These are phyloP conservation scores for Heracleum sosnowskyi DNA, from an alignment of 129 eudicot genomes.

Conservation along the genomic window DNA sequence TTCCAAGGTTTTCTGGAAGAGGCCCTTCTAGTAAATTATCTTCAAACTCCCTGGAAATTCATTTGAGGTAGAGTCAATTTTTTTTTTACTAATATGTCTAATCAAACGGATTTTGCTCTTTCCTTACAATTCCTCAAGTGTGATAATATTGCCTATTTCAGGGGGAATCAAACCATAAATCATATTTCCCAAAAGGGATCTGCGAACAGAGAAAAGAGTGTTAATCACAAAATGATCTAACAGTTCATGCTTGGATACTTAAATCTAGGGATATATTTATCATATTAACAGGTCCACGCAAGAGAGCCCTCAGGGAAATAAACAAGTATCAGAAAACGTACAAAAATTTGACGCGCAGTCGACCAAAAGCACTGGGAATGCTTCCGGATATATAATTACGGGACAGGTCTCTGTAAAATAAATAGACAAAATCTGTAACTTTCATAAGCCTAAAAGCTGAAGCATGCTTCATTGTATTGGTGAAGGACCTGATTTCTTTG, in stretches of 20 bases:
- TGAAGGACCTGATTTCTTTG: not conserved
- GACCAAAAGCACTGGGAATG: slow-evolving; percentile 49
- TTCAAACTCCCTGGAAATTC: too few relatives aligned
- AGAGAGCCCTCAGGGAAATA: not conserved
- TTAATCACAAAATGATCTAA: too few relatives aligned
- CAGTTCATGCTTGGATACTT: not conserved
- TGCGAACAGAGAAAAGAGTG: too few relatives aligned
- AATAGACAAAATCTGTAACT: not conserved
- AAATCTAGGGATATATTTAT: not conserved
- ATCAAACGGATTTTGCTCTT: too few relatives aligned
- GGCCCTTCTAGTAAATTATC: too few relatives aligned
- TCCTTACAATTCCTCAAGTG: too few relatives aligned
- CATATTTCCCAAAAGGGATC: too few relatives aligned
- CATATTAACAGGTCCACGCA: not conserved
- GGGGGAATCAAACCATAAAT: too few relatives aligned
- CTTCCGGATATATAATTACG: slow-evolving; percentile 69
- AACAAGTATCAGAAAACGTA: slow-evolving; percentile 19
- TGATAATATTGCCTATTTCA: too few relatives aligned
- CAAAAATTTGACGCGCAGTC: slow-evolving; percentile 45
- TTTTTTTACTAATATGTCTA: too few relatives aligned
- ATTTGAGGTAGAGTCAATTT: too few relatives aligned
- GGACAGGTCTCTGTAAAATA: slow-evolving; percentile 55
- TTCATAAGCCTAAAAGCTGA: not conserved
- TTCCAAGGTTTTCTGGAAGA: too few relatives aligned
- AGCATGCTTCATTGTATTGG: not conserved